Percentiles rank a stretch among this genome's conserved stretches.
Evolutionary conservation across 305 asterid genomes (phyloP).

Genomic region (Solanum hybrid): DNA sequence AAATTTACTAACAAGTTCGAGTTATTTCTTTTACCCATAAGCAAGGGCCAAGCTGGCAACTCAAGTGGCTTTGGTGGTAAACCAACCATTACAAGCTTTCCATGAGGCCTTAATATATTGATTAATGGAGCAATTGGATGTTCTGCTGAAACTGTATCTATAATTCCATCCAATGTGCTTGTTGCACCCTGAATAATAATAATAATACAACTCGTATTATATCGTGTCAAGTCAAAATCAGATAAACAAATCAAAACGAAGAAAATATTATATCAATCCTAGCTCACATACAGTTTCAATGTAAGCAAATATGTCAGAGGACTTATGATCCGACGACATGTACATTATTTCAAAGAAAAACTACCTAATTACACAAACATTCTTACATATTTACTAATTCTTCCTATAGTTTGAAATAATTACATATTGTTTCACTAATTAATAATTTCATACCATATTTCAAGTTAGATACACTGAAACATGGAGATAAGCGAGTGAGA

Average conservation of each 20-base stretch:
- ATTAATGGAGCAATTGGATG: conserved; percentile 23
- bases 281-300: not conserved
- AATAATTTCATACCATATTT: too few relatives aligned
- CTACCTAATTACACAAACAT: not conserved
- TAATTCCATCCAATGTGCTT: conserved; percentile 20
- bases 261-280: not conserved
- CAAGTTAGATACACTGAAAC: too few relatives aligned
- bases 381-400: not conserved
- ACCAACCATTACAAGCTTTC: conserved; percentile 24
- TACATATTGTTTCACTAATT: not conserved
- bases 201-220: not conserved
- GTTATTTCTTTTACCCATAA: not conserved
- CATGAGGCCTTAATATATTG: conserved; percentile 17
- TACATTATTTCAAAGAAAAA: not conserved
- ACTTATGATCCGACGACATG: not conserved
- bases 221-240: not conserved
- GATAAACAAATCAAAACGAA: not conserved
- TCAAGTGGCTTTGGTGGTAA: conserved; percentile 20
- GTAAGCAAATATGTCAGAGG: not conserved
- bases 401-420: not conserved
- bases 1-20: not conserved
- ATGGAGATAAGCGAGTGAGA: too few relatives aligned
- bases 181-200: conserved; percentile 10
- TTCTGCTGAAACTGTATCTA: conserved; percentile 20
- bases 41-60: conserved; percentile 2